Evolutionary conservation across 805 yeast species (phyloP), one percentile per base, ranked within the genome.

Genomic region (Schwanniomyces pseudopolymorphus): DNA sequence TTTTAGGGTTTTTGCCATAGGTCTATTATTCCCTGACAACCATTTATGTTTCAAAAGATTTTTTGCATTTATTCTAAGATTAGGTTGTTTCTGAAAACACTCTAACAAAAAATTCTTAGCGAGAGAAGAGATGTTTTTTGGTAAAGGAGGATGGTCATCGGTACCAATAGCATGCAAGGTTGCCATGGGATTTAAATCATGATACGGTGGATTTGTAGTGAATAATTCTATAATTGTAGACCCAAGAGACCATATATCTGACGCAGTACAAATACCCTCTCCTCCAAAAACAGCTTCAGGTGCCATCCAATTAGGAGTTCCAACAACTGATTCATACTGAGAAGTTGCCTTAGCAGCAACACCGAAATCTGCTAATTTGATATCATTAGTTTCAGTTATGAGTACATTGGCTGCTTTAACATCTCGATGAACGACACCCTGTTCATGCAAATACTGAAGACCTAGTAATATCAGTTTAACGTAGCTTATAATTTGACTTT

Each of bases 241-340:
- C 2, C 98, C 99, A 22, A 94, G 66, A 6, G 96, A 87, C 98
- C 94, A 87, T 24, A 87, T 80, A 67, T 94, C 99, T 2, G 96
- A 88, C 1, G 95, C 86, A 0, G 92, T 81, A 8, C 95, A 84
- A 1, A 92, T 86, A 2, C 95, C 96, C 57, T 85, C 87, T 55
- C 77, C 77, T 1, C 89, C 83, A 36, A 84, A 74, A 3, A 94
- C 87, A 2, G 95, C 83, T 60, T 94, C 99, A 0, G 99, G 99
- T 0, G 99, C 97, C 97, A 94, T 91, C 98, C 98, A 94, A 61
- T 92, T 87, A 0, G 97, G 96, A 0, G 98, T 89, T 1, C 99
- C 99, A 13, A 77, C 80, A 7, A 80, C 82, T 2, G 77, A 74
- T 42, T 58, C 58, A 51, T 68, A 77, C 56, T 54, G 69, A 27